Evolutionary conservation across 2,329 filamentous ascomycete species (phyloP).

Genomic region (Ophiostoma sp.): DNA sequence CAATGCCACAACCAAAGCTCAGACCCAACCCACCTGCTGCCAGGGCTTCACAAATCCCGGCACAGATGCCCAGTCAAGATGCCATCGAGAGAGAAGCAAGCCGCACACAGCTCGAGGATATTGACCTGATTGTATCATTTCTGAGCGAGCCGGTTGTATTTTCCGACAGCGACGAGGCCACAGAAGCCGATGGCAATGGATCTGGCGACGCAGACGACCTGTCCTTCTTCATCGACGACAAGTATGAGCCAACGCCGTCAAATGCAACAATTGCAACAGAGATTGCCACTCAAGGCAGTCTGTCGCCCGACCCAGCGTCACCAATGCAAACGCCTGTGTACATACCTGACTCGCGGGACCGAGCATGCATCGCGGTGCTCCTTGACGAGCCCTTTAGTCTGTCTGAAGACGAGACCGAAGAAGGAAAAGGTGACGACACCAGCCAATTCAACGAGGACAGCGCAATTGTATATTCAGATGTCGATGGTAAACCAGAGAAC

Average conservation of each 20-base stretch:
- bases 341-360: neutral
- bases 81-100: neutral
- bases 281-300: neutral
- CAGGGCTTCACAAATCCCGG: neutral
- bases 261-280: neutral
- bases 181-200: neutral
- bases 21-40: neutral
- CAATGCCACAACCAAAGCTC: neutral
- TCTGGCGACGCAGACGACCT: neutral
- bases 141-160: conserved; percentile 6
- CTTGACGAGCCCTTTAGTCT: neutral
- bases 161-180: neutral
- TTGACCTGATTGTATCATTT: neutral
- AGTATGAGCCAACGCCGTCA: neutral
- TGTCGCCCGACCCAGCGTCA: neutral
- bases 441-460: too few relatives aligned
- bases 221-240: neutral
- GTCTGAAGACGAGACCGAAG: neutral
- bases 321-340: neutral
- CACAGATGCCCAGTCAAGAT: neutral
- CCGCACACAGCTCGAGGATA: neutral
- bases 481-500: too few relatives aligned
- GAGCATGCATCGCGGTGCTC: neutral
- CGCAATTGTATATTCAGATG: too few relatives aligned
- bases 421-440: too few relatives aligned